Evolutionary conservation across 805 yeast species (phyloP), one percentile per base, ranked within the genome.

Genomic region (Peterozyma xylosa): DNA sequence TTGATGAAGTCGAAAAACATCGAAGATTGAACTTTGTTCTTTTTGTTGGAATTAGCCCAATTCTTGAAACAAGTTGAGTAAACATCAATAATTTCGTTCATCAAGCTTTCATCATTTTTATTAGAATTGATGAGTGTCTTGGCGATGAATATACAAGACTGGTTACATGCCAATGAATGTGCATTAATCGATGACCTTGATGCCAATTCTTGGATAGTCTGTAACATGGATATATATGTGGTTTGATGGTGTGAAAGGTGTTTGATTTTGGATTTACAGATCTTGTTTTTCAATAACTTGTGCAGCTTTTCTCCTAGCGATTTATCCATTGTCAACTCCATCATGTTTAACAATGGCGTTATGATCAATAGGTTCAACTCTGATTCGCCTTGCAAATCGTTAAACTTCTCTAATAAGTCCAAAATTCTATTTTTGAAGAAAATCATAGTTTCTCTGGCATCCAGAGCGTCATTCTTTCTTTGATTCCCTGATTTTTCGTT

Each of bases 1-100:
- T 88, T 88, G 55, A 85, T 73, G 48, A 87, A 77, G 53, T 89
- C 96, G 50, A 79, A 73, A 57, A 85, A 88, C 54, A 86, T 57
- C 11, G 74, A 66, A 9, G 82, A 67, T 16, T 73, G 71, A 17
- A 76, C 60, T 50, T 73, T 76, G 50, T 75, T 67, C 39, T 65
- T 61, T 14, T 66, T 56, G 48, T 68, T 61, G 16, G 7, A 21
- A 7, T 51, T 53, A 37, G 80, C 71, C 96, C 96, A 89, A 15
- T 55, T 52, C 50, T 77, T 74, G 59, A 87, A 53, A 10, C 83
- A 63, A 0, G 57, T 59, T 5, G 74, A 53, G 60, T 89, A 89
- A 11, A 80, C 49, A 40, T 75, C 79, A 37, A 79, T 65, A 21
- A 87, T 66, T 18, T 56, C 52, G 30, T 68, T 73, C 33, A 78